These are phyloP conservation scores for Colletotrichum caudatum DNA, from an alignment of 2,329 filamentous ascomycete genomes.

Conservation along the genomic window DNA sequence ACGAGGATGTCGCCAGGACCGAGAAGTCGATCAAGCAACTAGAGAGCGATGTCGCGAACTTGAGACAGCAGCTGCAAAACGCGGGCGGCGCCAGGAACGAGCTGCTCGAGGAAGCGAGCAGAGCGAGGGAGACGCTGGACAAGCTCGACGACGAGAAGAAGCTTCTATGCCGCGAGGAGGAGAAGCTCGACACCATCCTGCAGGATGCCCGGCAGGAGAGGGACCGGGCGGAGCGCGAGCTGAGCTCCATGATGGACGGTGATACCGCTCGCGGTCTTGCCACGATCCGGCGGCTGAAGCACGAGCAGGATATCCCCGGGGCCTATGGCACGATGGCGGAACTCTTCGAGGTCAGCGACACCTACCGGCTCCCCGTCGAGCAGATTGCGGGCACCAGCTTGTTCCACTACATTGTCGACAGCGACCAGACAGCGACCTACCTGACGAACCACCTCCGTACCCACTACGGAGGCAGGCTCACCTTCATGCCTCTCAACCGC, in stretches of 20 bases:
- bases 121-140: conserved; percentile 82
- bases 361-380: conserved; percentile 89
- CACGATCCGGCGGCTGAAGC: conserved; percentile 86
- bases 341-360: conserved; percentile 86
- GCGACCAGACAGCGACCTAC: conserved; percentile 85
- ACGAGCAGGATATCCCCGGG: conserved; percentile 82
- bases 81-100: conserved; percentile 80
- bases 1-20: conserved; percentile 82
- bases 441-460: conserved; percentile 84
- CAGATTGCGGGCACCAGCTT: conserved; percentile 92
- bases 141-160: conserved; percentile 88
- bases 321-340: conserved; percentile 95
- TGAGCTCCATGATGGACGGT: conserved; percentile 89
- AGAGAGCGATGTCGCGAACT: conserved; percentile 76
- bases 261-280: conserved; percentile 88
- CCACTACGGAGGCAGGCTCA: conserved; percentile 86
- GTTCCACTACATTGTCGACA: conserved; percentile 97
- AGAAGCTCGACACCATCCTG: conserved; percentile 84
- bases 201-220: conserved; percentile 81
- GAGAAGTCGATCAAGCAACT: conserved; percentile 77
- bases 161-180: conserved; percentile 87
- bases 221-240: conserved; percentile 79
- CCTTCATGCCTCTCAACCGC: conserved; percentile 93
- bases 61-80: conserved; percentile 81
- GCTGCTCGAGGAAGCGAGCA: conserved; percentile 79